Conservation (phyloP, 495 filamentous ascomycete genomes). For the Pseudotulostoma volvatum region DNA sequence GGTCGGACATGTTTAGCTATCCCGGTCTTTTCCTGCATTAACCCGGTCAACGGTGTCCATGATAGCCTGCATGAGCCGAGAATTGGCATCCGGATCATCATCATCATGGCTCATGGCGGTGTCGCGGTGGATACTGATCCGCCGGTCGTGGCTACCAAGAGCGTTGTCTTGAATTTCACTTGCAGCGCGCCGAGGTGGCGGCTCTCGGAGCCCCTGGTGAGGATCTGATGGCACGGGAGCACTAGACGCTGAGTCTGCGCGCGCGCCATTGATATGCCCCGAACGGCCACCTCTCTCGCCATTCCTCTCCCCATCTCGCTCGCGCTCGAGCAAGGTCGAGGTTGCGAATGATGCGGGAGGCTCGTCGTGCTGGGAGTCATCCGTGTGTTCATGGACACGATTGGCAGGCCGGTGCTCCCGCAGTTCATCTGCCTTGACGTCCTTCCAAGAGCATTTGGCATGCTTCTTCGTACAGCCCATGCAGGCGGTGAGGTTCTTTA, state of each 20-base stretch:
- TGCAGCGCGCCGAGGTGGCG: slow-evolving; percentile 25
- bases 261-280: slow-evolving; percentile 3
- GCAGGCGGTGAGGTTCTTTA: slow-evolving; percentile 74
- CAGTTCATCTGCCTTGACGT: slow-evolving; percentile 55
- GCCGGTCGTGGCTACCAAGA: slow-evolving; percentile 9
- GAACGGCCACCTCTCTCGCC: slow-evolving; percentile 3
- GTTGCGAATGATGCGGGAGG: slow-evolving; percentile 9
- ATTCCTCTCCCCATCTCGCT: slow-evolving; percentile 1
- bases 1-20: no score
- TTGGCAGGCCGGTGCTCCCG: slow-evolving; percentile 11
- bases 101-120: slow-evolving; percentile 13
- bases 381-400: slow-evolving; percentile 4
- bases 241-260: not conserved
- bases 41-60: slow-evolving; percentile 30
- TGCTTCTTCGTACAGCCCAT: slow-evolving; percentile 80
- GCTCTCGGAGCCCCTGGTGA: slow-evolving; percentile 4
- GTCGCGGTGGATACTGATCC: slow-evolving; percentile 7
- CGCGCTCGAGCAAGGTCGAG: slow-evolving; percentile 1
- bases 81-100: slow-evolving; percentile 29
- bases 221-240: slow-evolving; percentile 4
- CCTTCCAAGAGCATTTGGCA: slow-evolving; percentile 69
- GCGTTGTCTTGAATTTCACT: slow-evolving; percentile 24
- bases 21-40: no score
- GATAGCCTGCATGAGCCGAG: slow-evolving; percentile 32
- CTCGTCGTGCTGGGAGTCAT: slow-evolving; percentile 6